phyloP scores from a whole-genome alignment of 2,329 filamentous ascomycete genomes.

The Ascochyta pisi region DNA sequence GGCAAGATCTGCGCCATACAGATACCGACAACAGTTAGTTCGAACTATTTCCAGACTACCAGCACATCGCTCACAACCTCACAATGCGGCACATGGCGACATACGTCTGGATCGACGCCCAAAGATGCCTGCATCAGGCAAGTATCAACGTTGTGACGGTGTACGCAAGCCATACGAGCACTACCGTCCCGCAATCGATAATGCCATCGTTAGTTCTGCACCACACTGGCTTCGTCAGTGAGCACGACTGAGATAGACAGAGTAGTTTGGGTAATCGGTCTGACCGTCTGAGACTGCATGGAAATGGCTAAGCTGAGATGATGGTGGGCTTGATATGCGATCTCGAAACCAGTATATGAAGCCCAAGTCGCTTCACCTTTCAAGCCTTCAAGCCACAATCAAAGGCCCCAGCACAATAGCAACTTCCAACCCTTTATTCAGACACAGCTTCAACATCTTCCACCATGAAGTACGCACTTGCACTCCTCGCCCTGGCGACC shows the following conservation, averaged over 20 bases:
- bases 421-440: background rate
- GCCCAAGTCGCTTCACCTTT: background rate
- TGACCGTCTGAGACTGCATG: background rate
- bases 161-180: constrained; percentile 12
- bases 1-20: constrained; percentile 3
- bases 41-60: constrained; percentile 11
- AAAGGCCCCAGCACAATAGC: background rate
- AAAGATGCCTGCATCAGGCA: background rate
- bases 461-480: constrained; percentile 30
- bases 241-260: background rate
- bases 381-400: constrained; percentile 7
- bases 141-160: background rate
- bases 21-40: constrained; percentile 2
- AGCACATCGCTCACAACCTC: constrained; percentile 7
- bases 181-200: constrained; percentile 13
- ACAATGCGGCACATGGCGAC: constrained; percentile 9
- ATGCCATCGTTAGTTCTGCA: constrained; percentile 6
- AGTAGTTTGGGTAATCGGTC: constrained; percentile 1
- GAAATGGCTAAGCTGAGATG: constrained; percentile 8
- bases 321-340: background rate
- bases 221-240: constrained; percentile 2
- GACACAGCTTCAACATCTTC: background rate
- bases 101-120: constrained; percentile 10
- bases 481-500: constrained; percentile 31
- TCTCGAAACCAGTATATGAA: constrained; percentile 11